Conservation (phyloP, 768 basidiomycete genomes). For the Collybiopsis luxurians region DNA sequence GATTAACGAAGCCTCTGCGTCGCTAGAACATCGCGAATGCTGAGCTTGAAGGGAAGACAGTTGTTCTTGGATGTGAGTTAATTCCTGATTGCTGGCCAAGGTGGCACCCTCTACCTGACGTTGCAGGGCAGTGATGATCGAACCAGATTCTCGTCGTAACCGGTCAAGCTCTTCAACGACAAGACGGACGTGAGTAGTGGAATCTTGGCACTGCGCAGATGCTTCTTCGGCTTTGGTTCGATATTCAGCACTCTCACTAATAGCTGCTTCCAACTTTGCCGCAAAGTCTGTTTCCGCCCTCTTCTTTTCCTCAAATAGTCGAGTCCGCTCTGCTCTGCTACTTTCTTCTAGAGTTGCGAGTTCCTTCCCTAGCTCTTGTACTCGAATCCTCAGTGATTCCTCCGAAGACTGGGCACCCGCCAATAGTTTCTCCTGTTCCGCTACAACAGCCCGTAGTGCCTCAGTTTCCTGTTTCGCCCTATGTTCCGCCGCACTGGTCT, state of each 20-base stretch:
- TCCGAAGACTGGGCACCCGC: not conserved
- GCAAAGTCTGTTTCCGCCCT: not conserved
- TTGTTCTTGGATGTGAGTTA: not conserved
- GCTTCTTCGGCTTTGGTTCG: not conserved
- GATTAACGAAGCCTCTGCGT: not conserved
- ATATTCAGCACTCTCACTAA: not conserved
- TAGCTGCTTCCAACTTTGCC: not conserved
- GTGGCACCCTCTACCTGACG: not conserved
- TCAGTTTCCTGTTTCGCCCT: not conserved
- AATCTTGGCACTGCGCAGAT: not conserved
- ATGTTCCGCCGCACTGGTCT: not conserved
- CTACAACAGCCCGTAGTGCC: not conserved
- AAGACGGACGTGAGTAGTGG: not conserved
- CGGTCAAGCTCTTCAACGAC: not conserved
- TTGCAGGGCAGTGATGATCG: not conserved
- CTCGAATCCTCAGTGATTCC: not conserved
- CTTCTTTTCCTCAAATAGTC: not conserved
- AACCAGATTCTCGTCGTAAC: not conserved
- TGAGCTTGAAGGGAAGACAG: not conserved
- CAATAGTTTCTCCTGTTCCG: not conserved
- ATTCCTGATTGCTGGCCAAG: not conserved
- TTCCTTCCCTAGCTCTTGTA: not conserved
- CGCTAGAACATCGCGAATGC: not conserved
- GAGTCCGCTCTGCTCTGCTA: not conserved
- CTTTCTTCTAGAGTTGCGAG: not conserved